These are phyloP conservation scores for Thalassiosira hispida DNA, from an alignment of 352 stramenopile genomes.

Conservation along the genomic window DNA sequence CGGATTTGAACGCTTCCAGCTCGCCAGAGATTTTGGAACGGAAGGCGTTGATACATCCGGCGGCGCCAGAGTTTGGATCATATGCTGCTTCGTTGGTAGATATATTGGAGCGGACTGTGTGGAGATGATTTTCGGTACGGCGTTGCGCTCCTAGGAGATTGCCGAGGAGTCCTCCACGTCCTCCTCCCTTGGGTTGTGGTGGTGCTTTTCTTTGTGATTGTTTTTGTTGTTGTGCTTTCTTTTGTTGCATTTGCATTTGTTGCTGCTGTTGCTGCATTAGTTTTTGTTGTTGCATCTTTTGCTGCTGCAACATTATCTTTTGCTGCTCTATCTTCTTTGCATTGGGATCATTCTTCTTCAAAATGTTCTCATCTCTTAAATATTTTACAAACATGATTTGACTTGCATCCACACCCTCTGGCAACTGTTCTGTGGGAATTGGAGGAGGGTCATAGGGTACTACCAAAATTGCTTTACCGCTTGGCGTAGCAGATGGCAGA, in stretches of 20 bases:
- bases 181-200: slow-evolving; percentile 19
- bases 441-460: slow-evolving; percentile 56
- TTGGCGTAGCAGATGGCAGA: not conserved
- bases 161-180: slow-evolving; percentile 69
- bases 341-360: slow-evolving; percentile 31
- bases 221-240: slow-evolving; percentile 18
- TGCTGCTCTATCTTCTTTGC: slow-evolving; percentile 16
- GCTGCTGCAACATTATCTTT: slow-evolving; percentile 3
- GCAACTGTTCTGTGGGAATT: slow-evolving; percentile 22
- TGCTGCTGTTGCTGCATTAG: slow-evolving; percentile 11
- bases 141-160: slow-evolving; percentile 70
- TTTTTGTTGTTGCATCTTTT: slow-evolving; percentile 19
- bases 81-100: slow-evolving; percentile 5
- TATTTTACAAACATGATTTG: slow-evolving; percentile 61
- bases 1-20: slow-evolving; percentile 44
- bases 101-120: slow-evolving; percentile 38
- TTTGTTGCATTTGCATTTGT: slow-evolving; percentile 21
- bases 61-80: slow-evolving; percentile 24
- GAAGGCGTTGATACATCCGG: slow-evolving; percentile 48
- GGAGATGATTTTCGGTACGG: slow-evolving; percentile 76
- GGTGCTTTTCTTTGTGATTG: slow-evolving; percentile 19
- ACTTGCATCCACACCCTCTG: slow-evolving; percentile 34
- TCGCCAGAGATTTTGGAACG: slow-evolving; percentile 35
- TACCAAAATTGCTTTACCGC: slow-evolving; percentile 47
- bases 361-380: slow-evolving; percentile 53